Evolutionary conservation across 1,139 yeast genomes (phyloP), one percentile per base, ranked within the genome.

Genomic region (Geotrichum aggregatum): DNA sequence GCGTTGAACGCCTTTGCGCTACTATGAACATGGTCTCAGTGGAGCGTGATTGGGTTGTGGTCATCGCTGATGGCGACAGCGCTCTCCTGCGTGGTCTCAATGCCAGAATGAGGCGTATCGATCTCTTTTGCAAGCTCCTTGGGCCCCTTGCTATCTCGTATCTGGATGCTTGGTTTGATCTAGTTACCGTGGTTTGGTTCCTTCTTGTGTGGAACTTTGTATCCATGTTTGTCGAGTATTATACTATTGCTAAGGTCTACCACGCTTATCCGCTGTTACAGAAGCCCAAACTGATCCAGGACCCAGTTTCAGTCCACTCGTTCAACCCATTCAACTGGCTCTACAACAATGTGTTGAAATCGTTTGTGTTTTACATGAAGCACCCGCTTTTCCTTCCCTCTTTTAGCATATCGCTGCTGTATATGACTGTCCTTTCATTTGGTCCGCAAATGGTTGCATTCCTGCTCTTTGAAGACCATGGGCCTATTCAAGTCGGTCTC

Each of bases 321-420:
- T n/a, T 13, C 18, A 13, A 5, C 34, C 24, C 38, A 14, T n/a
- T 31, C 30, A 10, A 16, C 36, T 31, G 47, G 43, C 5, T 34
- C 7, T 28, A 35, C 34, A 10, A 22, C 31, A 44, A 44, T 44
- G 33, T 33, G 28, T 30, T 50, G 19, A 24, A 30, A 11, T 50
- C 61, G 3, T 28, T 61, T 52, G 73, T 74, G 59, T 70, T 77
- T 13, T 82, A 71, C 56, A 69, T 76, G 38, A 67, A 63, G 2
- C 82, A 80, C n/a, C 78, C 79, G 26, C 72, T 71, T 57, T 74
- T 77, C 52, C 65, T 71, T 2, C 80, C 82, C 3, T 78, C 71
- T 0, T 72, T 76, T 4, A 68, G 70, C 8, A 49, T 66, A 5
- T 57, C 70, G 2, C 43, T 66, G n/a, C 56, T 69, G 1, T 68